Conservation (phyloP, 2,329 filamentous ascomycete genomes). For the Allantophomopsis lycopodina region DNA sequence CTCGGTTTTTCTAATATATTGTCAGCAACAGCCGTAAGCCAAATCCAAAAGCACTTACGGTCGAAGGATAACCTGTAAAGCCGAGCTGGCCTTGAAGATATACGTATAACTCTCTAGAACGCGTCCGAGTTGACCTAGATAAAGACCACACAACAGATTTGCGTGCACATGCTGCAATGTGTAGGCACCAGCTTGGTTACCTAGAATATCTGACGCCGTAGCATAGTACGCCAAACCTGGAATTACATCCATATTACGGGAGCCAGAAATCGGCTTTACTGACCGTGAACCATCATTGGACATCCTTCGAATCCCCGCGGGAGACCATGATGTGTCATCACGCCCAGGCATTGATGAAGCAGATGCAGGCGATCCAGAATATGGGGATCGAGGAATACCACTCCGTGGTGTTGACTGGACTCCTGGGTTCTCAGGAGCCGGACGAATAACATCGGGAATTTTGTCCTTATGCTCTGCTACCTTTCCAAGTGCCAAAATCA, state of each 20-base stretch:
- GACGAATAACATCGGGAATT: constrained; percentile 44
- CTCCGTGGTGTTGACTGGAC: constrained; percentile 3
- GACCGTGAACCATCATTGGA: constrained; percentile 28
- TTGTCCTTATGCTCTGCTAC: constrained; percentile 48
- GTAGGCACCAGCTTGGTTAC: constrained; percentile 67
- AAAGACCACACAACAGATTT: constrained; percentile 72
- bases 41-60: constrained; percentile 22
- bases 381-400: constrained; percentile 25
- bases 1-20: constrained; percentile 16
- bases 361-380: constrained; percentile 32
- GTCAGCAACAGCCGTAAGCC: constrained; percentile 1
- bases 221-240: constrained; percentile 86
- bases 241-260: constrained; percentile 67
- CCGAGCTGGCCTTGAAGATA: constrained; percentile 40
- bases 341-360: constrained; percentile 23
- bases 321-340: constrained; percentile 35
- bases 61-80: constrained; percentile 60
- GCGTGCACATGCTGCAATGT: constrained; percentile 77
- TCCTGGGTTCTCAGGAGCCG: constrained; percentile 20
- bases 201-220: constrained; percentile 74
- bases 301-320: constrained; percentile 30
- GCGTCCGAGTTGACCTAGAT: constrained; percentile 75
- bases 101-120: constrained; percentile 71
- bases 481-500: constrained; percentile 76
- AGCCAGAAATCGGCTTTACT: constrained; percentile 20